A percentile compares a stretch with the other conserved stretches of the same genome.
Conservation (phyloP, 345 rosid genomes). For the Populus alba region DNA sequence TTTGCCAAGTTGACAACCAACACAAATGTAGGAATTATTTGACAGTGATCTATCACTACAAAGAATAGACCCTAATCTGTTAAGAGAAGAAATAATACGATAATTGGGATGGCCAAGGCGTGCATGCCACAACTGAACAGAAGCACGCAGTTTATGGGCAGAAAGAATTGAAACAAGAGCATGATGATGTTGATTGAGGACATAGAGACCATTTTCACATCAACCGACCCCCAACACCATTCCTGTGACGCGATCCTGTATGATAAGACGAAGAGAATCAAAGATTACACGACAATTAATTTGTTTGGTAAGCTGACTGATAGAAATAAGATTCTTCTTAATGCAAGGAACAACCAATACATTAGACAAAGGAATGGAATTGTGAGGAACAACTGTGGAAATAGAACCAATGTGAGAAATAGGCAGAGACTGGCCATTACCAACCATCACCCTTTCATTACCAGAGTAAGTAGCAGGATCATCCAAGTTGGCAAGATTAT, state of each 20-base stretch:
- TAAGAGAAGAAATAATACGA: background rate
- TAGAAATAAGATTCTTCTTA: too few relatives aligned
- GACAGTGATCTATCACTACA: background rate
- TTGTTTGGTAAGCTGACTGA: too few relatives aligned
- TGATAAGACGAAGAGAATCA: too few relatives aligned
- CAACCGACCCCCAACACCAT: too few relatives aligned
- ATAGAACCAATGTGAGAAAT: background rate
- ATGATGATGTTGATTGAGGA: too few relatives aligned
- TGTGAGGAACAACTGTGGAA: background rate
- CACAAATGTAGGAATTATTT: background rate
- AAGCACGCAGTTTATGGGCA: too few relatives aligned
- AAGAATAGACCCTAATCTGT: too few relatives aligned
- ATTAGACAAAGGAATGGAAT: background rate
- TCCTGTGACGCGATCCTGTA: too few relatives aligned
- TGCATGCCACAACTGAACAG: background rate
- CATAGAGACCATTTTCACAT: too few relatives aligned
- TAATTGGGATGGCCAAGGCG: background rate
- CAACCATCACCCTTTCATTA: background rate
- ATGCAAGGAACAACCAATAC: background rate
- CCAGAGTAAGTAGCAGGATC: background rate
- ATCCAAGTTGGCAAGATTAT: background rate
- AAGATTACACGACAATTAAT: too few relatives aligned
- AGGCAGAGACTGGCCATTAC: background rate
- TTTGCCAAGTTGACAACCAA: background rate
- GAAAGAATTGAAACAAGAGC: too few relatives aligned